These are phyloP conservation scores for Aspergillus hiratsukae DNA, from an alignment of 2,329 filamentous ascomycete genomes.

Conservation along the genomic window DNA sequence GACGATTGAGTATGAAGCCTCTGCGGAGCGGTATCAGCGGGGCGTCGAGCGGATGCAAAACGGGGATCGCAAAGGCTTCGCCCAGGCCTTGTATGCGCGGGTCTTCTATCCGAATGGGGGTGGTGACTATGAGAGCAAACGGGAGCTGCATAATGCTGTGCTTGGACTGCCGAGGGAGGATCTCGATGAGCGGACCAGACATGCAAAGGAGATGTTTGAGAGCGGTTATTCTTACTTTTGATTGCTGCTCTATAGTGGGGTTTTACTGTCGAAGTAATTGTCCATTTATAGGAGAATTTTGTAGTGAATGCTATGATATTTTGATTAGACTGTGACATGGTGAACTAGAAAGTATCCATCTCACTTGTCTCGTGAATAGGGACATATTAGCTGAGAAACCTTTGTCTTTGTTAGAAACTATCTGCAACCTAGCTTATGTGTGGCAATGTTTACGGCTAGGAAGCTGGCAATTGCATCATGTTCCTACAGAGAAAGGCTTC, in stretches of 20 bases:
- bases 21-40: conserved; percentile 44
- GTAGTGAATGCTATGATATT: neutral
- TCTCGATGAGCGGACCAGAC: conserved; percentile 52
- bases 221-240: neutral
- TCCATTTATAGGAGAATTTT: neutral
- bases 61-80: conserved; percentile 43
- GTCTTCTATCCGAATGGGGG: conserved; percentile 46
- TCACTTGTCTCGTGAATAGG: no score
- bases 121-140: conserved; percentile 36
- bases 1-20: conserved; percentile 49
- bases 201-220: conserved; percentile 20
- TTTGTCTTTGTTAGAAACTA: no score
- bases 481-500: no score
- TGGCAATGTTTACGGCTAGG: no score
- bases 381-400: no score
- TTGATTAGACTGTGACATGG: no score
- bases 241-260: neutral
- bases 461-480: no score
- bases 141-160: conserved; percentile 44
- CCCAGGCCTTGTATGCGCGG: conserved; percentile 50
- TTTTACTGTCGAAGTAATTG: no score
- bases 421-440: no score
- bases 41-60: conserved; percentile 42
- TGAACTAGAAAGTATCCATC: no score
- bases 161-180: conserved; percentile 56